These are phyloP conservation scores for Wallemia hederae DNA, from an alignment of 1,284 basidiomycete species.

Conservation along the genomic window DNA sequence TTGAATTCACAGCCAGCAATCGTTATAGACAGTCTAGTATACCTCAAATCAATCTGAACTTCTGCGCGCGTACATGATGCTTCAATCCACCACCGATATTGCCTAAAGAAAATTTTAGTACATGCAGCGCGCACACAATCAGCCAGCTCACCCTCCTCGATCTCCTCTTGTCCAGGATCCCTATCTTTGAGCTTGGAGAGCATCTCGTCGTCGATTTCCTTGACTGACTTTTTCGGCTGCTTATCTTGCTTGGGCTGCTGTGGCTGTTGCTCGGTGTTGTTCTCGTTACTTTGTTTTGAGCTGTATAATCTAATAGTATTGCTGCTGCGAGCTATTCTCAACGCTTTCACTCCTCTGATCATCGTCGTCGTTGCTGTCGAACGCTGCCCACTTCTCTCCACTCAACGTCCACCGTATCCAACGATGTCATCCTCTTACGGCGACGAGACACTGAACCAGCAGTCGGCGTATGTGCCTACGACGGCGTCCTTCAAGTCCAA, in stretches of 20 bases:
- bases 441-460: slow-evolving; percentile 21
- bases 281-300: too few species aligned
- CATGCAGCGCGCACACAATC: background rate
- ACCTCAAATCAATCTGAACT: background rate
- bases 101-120: background rate
- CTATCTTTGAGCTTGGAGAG: background rate
- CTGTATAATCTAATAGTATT: background rate
- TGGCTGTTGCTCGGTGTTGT: too few species aligned
- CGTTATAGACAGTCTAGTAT: too few species aligned
- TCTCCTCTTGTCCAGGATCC: background rate
- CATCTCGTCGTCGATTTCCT: background rate
- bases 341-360: background rate
- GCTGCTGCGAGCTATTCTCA: background rate
- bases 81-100: background rate
- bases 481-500: slow-evolving; percentile 60
- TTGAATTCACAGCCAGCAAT: background rate
- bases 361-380: background rate
- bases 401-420: background rate
- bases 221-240: background rate
- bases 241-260: background rate
- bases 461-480: slow-evolving; percentile 60
- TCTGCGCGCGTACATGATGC: background rate
- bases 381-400: background rate
- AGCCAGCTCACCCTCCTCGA: background rate
- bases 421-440: background rate